Conservation (phyloP, 805 yeast species). For the Priceomyces castillae region DNA sequence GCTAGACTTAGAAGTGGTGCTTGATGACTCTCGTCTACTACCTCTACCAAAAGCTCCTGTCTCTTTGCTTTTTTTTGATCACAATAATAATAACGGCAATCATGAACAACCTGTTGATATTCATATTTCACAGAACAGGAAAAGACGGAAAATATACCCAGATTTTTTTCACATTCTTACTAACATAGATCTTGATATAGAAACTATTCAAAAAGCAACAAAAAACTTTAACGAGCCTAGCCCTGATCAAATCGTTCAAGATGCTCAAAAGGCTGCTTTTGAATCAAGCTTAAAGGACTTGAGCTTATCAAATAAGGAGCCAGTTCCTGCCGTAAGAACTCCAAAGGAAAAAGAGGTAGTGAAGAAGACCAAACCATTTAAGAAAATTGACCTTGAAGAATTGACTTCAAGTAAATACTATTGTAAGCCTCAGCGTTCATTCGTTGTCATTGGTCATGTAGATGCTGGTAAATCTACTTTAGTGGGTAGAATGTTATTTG, state of each 20-base stretch:
- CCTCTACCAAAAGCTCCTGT: slow-evolving; percentile 13
- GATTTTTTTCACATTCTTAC: slow-evolving; percentile 35
- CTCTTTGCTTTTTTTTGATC: slow-evolving; percentile 16
- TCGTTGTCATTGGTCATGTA: slow-evolving; percentile 82
- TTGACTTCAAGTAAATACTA: slow-evolving; percentile 28
- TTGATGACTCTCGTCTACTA: slow-evolving; percentile 7
- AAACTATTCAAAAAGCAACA: slow-evolving; percentile 38
- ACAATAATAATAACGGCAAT: slow-evolving; percentile 3
- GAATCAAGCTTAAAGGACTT: slow-evolving; percentile 30
- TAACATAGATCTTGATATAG: slow-evolving; percentile 37
- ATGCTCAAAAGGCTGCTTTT: slow-evolving; percentile 54
- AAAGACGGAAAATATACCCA: slow-evolving; percentile 20
- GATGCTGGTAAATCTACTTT: slow-evolving; percentile 84
- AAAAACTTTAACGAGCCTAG: slow-evolving; percentile 65
- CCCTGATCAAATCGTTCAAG: slow-evolving; percentile 72
- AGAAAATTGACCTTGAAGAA: slow-evolving; percentile 43
- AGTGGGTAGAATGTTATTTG: slow-evolving; percentile 70
- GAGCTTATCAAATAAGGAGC: slow-evolving; percentile 15
- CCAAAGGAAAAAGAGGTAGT: slow-evolving; percentile 12
- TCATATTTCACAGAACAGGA: slow-evolving; percentile 10
- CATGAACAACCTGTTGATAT: slow-evolving; percentile 1
- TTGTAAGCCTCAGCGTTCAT: slow-evolving; percentile 57
- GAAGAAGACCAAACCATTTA: slow-evolving; percentile 40
- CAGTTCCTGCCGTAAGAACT: slow-evolving; percentile 1
- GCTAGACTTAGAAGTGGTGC: slow-evolving; percentile 1